Evolutionary conservation across 768 basidiomycete species (phyloP), one percentile per base, ranked within the genome.

Genomic region (Hericium alpestre): DNA sequence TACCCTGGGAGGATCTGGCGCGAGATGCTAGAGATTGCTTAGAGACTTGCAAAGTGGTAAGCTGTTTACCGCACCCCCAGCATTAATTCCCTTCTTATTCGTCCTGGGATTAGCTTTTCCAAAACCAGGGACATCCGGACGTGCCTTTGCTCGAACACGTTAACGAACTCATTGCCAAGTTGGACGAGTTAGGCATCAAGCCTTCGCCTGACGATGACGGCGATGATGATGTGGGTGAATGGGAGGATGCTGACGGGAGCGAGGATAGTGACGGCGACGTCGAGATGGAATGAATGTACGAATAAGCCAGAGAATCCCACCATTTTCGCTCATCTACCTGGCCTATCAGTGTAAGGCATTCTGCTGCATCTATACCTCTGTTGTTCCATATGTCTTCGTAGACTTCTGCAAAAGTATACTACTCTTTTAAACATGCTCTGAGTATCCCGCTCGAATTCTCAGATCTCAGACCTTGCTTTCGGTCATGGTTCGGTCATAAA

Each of bases 1-100:
- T 86, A 60, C 79, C 79, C 3, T 88, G 86, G 81, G 77, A 87
- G 65, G 90, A 93, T 60, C 81, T 93, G 48, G 86, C 82, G 6
- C 80, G 78, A 56, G 90, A 93, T 65, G 74, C 90, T 0, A 74
- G 87, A 59, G 86, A 92, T 66, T 89, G 89, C 66, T 68, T 95
- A 57, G 86, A 91, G 59, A 90, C 88, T 8, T 93, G 90, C 70
- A 79, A 84, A 71, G 81, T 77, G 68, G 90, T 90, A 56, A 59
- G 82, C 72, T 11, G 38, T 27, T 27, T 10, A 6, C 3, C 6
- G 6, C 43, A 0, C 32, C 16, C 51, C 41, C 32, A 32, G 22
- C n/a, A 20, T 56, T 16, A 18, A 54, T 47, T 41, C 56, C 61
- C 18, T 43, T 18, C 22, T 27, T 32, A 11, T 50, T 38, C 37